Conservation (phyloP, 441 rosid species). For the Populus tomentosa region DNA sequence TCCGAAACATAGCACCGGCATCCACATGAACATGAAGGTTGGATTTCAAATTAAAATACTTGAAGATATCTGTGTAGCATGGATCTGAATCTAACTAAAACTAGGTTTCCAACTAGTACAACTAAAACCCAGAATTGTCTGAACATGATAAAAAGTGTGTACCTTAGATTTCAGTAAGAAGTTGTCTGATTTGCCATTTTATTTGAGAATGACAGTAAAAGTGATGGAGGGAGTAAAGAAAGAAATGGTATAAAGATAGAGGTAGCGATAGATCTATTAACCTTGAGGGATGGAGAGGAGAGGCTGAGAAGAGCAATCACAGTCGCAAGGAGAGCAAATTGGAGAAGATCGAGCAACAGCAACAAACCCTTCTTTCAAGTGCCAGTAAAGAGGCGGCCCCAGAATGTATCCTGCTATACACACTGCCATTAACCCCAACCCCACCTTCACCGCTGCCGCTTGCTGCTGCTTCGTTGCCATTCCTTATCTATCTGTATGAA, state of each 20-base stretch:
- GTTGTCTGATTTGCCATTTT: neutral
- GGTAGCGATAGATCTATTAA: conserved; percentile 7
- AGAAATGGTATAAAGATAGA: neutral
- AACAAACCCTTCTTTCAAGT: conserved; percentile 67
- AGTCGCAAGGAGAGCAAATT: conserved; percentile 59
- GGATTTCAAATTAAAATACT: neutral
- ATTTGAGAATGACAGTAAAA: neutral
- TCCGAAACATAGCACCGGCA: neutral
- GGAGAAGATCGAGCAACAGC: conserved; percentile 45
- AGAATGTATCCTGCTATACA: conserved; percentile 69
- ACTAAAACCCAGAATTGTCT: neutral
- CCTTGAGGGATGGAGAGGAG: conserved; percentile 74
- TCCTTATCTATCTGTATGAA: neutral
- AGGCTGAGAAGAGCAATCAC: conserved; percentile 85
- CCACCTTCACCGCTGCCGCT: conserved; percentile 56
- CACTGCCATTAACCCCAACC: conserved; percentile 44
- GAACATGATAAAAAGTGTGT: too few relatives aligned
- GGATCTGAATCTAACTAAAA: neutral
- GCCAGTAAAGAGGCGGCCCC: conserved; percentile 96
- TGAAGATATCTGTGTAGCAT: neutral
- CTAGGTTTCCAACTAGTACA: neutral
- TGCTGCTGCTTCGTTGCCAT: conserved; percentile 49
- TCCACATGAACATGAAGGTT: neutral
- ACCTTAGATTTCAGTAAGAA: too few relatives aligned
- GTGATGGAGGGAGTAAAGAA: neutral